Evolutionary conservation across 148 eudicot species (phyloP), one percentile per base, ranked within the genome.

Genomic region (Chenopodium quinoa): DNA sequence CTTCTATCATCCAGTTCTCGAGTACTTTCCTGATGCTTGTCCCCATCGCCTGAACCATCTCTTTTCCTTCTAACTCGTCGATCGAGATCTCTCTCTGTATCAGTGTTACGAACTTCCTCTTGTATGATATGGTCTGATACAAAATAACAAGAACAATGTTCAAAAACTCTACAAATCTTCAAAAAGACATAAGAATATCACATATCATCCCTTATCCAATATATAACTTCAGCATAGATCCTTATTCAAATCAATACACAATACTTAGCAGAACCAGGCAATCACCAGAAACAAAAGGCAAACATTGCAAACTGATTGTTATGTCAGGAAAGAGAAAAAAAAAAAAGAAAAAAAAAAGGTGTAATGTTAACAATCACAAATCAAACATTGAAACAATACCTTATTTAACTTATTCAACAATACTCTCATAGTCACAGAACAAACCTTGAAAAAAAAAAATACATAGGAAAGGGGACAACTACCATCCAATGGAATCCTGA

Each of bases 71-170:
- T 88, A 72, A 78, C 84, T 80, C 88, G 90, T 85, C 92, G 91
- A 84, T 92, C 97, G 79, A 73, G 76, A 37, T 93, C 98, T 89
- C 85, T 88, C 83, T 91, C 97, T 34, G 83, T 78, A 20, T 92
- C 97, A 77, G 85, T 80, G 74, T 86, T 91, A 70, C 84, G 88
- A 46, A 72, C 47, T 32, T 92, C 95, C 70, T 87, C 93, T 78
- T 81, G 89, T 48, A 83, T 19, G 40, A 31, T 75, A 44, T 16
- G 10, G 22, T 81, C 89, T 87, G 81, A 80, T 9, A 65, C 52
- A 73, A 52, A 54, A 76, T 27, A 62, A 63, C 27, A 46, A 67
- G 62, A 27, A 77, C 9, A 81, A 64, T 37, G 23, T 22, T 13
- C 16, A 7, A 20, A 1, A 13, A 10, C 16, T 27, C 0, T 40